These are phyloP conservation scores for Elsinoe australis DNA, from an alignment of 2,329 filamentous ascomycete genomes.

Conservation along the genomic window DNA sequence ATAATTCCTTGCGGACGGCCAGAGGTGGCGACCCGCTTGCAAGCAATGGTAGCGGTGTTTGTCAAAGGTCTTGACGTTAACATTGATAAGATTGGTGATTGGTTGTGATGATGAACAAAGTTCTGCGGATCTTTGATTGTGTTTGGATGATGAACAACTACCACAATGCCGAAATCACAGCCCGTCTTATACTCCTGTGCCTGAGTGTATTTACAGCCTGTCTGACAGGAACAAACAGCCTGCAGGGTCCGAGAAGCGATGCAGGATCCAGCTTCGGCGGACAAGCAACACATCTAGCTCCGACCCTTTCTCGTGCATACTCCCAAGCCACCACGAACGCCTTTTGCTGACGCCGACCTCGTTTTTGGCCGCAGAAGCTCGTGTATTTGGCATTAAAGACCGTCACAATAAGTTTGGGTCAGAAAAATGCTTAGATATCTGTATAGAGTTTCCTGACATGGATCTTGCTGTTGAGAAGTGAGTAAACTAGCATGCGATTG, in stretches of 20 bases:
- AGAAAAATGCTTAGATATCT: not conserved
- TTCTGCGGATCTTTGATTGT: too few relatives aligned
- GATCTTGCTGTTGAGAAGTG: not conserved
- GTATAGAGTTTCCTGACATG: not conserved
- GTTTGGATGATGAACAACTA: too few relatives aligned
- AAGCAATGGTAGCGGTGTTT: slow-evolving; percentile 25
- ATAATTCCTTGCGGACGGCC: slow-evolving; percentile 28
- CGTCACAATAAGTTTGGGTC: not conserved
- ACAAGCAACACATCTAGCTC: too few relatives aligned
- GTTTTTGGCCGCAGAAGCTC: not conserved
- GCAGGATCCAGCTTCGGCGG: too few relatives aligned
- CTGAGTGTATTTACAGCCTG: not conserved
- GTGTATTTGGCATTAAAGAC: not conserved
- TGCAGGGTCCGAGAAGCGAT: not conserved
- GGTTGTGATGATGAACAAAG: not conserved
- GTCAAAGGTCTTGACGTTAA: slow-evolving; percentile 24
- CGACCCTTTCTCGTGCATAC: slow-evolving; percentile 8
- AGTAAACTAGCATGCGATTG: not conserved
- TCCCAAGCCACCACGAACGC: slow-evolving; percentile 8
- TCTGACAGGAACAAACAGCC: not conserved
- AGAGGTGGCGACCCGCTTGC: slow-evolving; percentile 33
- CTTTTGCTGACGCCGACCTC: slow-evolving; percentile 7
- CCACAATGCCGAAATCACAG: not conserved
- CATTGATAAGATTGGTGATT: slow-evolving; percentile 21
- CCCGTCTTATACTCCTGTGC: not conserved